Evolutionary conservation across 495 filamentous ascomycete species (phyloP), one percentile per base, ranked within the genome.

Genomic region (Parathielavia hyrcaniae): DNA sequence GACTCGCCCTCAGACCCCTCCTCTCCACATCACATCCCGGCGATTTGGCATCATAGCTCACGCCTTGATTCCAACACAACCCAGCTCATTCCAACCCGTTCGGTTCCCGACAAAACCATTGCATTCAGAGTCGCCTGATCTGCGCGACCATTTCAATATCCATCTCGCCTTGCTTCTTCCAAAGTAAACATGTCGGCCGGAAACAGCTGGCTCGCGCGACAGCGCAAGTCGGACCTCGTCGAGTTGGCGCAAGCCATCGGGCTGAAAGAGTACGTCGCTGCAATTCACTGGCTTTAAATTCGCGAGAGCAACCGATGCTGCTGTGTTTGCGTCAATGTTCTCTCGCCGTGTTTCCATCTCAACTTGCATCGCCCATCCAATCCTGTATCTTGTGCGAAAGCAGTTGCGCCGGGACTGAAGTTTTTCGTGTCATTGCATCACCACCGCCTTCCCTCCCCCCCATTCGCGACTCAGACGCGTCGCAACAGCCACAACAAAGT

Each of bases 151-250:
- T 22, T 11, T 10, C 17, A 9, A 40, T 63, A 47, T 36, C 57
- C 9, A 45, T 41, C 43, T 16, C 38, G 30, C 30, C 49, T 38
- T 44, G 19, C 19, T 34, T 36, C 44, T 32, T 40, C 16, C 13
- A 43, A 20, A 32, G 45, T 17, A 64, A 69, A 26, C 52, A 76
- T 76, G 73, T 74, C 73, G 59, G 67, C 70, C 62, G 68, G 61
- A 46, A 77, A 78, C 62, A 82, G 84, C 63, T 97, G 86, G 85
- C 79, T 97, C 64, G 82, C 85, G 62, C 83, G 84, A 68, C 86
- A 95, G 79, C 85, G 86, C 73, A 97, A 97, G 76, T 76, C 76
- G 57, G 89, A 92, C 59, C 81, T 98, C 50, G 61, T 81, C 39
- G 85, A 91, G 61, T 77, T 95, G 46, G 88, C 88, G 49, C 77